These are phyloP conservation scores for Plasmopara viticola DNA, from an alignment of 352 stramenopile species.

Conservation along the genomic window DNA sequence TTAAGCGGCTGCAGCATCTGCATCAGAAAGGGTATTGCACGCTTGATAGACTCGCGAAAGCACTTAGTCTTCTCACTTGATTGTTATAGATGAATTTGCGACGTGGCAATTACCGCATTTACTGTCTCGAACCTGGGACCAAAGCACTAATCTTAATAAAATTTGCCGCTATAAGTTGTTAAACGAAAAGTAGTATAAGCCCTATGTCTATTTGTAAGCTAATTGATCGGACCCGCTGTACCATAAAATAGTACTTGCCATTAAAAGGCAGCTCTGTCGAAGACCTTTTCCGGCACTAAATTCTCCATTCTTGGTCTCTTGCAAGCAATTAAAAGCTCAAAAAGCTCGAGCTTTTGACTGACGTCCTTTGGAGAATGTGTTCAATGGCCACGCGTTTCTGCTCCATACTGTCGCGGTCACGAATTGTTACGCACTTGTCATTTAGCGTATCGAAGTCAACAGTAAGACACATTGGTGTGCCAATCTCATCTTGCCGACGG, in stretches of 20 bases:
- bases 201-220: no score
- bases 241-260: no score
- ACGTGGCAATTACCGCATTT: not conserved
- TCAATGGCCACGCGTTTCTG: constrained; percentile 92
- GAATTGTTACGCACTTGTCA: constrained; percentile 93
- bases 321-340: constrained; percentile 27
- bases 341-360: constrained; percentile 33
- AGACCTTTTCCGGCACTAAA: not conserved
- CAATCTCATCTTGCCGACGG: constrained; percentile 95
- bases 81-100: not conserved
- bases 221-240: no score
- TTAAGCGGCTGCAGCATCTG: constrained; percentile 12
- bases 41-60: no score
- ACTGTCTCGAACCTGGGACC: no score
- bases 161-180: no score
- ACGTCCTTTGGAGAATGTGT: constrained; percentile 66
- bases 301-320: not conserved
- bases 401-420: constrained; percentile 93
- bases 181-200: no score
- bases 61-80: no score
- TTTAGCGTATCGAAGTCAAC: constrained; percentile 97
- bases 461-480: constrained; percentile 96
- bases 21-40: no score
- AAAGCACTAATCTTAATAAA: no score
- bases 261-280: not conserved